Conservation (phyloP, 805 yeast species). For the Lipomyces chichibuensis region DNA sequence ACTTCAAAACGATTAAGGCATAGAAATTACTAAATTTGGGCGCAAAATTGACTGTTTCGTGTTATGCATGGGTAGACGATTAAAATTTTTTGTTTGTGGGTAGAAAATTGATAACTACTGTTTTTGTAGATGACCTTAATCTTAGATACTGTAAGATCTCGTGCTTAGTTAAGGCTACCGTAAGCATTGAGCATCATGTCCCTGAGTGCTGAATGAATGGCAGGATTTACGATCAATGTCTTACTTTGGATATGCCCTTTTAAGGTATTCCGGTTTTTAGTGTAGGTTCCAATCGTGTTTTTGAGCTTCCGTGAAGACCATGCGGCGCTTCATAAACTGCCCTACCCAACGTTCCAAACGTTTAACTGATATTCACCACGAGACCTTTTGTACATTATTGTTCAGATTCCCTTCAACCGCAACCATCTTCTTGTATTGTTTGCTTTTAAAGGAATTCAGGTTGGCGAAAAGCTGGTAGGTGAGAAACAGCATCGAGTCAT, state of each 20-base stretch:
- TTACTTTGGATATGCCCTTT: no score
- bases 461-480: background rate
- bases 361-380: background rate
- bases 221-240: no score
- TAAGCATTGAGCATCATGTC: background rate
- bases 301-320: no score
- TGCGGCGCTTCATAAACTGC: no score
- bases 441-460: background rate
- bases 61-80: background rate
- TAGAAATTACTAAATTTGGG: background rate
- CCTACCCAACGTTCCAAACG: no score
- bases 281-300: no score
- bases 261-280: no score
- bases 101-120: background rate
- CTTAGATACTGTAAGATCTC: no score
- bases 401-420: background rate
- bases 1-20: constrained; percentile 51
- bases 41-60: background rate
- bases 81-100: background rate
- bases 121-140: no score
- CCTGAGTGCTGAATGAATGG: background rate
- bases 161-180: no score
- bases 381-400: background rate
- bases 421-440: background rate
- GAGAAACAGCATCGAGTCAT: background rate